Conservation (phyloP, 164 flowering plant species). For the Vitis riparia region DNA sequence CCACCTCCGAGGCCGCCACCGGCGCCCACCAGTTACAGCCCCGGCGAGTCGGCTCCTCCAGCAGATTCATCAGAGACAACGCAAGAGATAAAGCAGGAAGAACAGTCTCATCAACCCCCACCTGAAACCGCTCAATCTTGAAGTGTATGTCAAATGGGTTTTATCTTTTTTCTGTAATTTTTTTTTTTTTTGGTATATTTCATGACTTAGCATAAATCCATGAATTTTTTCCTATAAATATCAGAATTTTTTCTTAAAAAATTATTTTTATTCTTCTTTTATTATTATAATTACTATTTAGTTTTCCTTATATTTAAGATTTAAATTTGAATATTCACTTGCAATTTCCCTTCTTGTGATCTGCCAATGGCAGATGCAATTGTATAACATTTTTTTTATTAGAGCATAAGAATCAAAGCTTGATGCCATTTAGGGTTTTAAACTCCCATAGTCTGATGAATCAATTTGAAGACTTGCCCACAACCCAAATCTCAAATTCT, state of each 20-base stretch:
- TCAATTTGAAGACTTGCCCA: no score
- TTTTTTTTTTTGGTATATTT: not conserved
- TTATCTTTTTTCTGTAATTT: not conserved
- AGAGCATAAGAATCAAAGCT: not conserved
- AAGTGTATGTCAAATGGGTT: constrained; percentile 14
- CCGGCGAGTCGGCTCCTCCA: constrained; percentile 20
- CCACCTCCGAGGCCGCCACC: constrained; percentile 24
- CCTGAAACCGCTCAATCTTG: constrained; percentile 15
- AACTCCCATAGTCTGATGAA: not conserved
- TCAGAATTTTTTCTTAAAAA: no score
- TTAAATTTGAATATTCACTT: no score
- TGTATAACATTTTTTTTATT: no score
- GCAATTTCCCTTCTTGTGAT: not conserved
- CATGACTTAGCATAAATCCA: no score
- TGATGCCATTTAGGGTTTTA: not conserved
- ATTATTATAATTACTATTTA: no score
- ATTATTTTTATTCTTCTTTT: no score
- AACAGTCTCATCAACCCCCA: constrained; percentile 14
- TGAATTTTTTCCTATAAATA: no score
- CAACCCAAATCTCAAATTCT: no score
- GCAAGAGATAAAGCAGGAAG: constrained; percentile 23
- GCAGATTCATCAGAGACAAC: constrained; percentile 24
- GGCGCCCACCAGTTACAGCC: not conserved
- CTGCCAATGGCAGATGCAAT: not conserved
- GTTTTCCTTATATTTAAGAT: no score